Evolutionary conservation across 116 monocot genomes (phyloP), one percentile per base, ranked within the genome.

Genomic region (Cymodocea nodosa): DNA sequence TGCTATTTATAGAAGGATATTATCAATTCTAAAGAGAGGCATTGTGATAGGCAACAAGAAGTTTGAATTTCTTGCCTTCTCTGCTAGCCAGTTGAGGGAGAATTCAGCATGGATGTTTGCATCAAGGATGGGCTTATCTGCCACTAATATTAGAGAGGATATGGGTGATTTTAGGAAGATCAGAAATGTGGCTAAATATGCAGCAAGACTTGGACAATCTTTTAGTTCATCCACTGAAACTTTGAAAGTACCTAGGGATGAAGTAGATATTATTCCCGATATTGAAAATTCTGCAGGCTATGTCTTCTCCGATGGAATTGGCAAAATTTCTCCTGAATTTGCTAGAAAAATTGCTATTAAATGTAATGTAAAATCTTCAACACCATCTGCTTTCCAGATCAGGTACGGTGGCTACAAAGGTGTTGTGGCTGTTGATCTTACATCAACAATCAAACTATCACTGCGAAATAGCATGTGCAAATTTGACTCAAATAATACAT

Each of bases 31-130:
- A 20, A 73, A 52, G 71, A 81, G 87, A 69, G 94, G 94, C 44
- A 89, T 94, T 48, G 10, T 56, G 61, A 51, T 94, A 51, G 89
- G 89, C 19, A 78, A 78, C 51, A 94, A 89, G 75, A 86, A 83
- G 59, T 94, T 94, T 71, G 89, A 94, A 15, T 94, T 90, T 67
- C 87, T 90, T 50, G 94, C 85, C n/a, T 94, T 94, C 71, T 94
- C 90, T 63, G 79, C 90, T 34, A 94, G 90, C 50, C 90, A 94
- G 63, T 75, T 94, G 40, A 76, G 85, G 52, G 94, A 94, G 24
- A 87, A 74, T 74, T 89, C 94, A 62, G 57, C 74, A 63, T 94
- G 94, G 94, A 89, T 94, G 89, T 94, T 94, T 82, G 87, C 90
- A 67, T 84, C 89, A 56, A 79, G 54, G 22, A 65, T 16, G 17